A percentile compares a stretch with the other conserved stretches of the same genome.
Conservation (phyloP, 495 filamentous ascomycete species). For the Cairneyella variabilis region DNA sequence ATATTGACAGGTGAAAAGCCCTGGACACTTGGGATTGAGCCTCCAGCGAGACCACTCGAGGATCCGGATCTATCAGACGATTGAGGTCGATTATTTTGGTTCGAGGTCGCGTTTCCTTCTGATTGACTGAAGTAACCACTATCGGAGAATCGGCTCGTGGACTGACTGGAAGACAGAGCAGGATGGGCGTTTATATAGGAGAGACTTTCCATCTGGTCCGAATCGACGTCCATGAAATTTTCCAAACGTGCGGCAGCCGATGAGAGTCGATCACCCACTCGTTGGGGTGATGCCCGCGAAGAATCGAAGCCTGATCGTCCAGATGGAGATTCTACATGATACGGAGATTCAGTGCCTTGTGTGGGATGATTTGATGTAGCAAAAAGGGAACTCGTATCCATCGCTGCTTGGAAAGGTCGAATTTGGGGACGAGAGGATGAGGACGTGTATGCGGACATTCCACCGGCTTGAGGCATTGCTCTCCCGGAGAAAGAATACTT, state of each 20-base stretch:
- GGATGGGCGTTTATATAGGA: too few species aligned
- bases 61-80: too few species aligned
- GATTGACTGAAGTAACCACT: constrained; percentile 4
- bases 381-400: constrained; percentile 1
- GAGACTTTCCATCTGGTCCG: too few species aligned
- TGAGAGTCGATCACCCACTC: neutral
- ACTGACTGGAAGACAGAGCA: neutral
- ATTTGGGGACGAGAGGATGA: neutral
- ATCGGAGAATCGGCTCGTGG: neutral
- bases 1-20: constrained; percentile 18
- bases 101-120: too few species aligned
- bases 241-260: neutral
- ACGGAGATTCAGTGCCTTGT: constrained; percentile 19
- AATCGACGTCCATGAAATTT: too few species aligned
- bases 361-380: neutral
- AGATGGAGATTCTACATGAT: constrained; percentile 17
- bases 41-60: too few species aligned
- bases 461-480: too few species aligned
- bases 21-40: constrained; percentile 10
- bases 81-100: too few species aligned
- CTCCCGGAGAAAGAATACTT: too few species aligned
- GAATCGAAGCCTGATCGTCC: neutral
- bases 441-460: neutral
- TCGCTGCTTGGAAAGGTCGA: neutral
- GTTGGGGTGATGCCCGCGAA: constrained; percentile 1